phyloP scores from a whole-genome alignment of 352 stramenopile genomes.

The Plasmopara halstedii region DNA sequence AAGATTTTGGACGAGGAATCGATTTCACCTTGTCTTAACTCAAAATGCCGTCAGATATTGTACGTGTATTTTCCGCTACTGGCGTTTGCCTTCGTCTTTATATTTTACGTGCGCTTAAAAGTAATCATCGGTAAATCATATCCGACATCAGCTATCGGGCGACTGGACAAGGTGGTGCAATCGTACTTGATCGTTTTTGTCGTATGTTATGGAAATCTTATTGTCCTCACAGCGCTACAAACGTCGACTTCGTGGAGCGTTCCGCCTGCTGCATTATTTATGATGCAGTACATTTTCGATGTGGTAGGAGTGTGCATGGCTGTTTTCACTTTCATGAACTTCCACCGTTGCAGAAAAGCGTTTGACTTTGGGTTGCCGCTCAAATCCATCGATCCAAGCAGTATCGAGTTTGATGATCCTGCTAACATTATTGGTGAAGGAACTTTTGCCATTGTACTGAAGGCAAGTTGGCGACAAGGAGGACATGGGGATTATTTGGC shows the following conservation, averaged over 20 bases:
- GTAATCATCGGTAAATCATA: constrained; percentile 66
- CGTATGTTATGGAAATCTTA: constrained; percentile 66
- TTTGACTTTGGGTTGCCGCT: constrained; percentile 76
- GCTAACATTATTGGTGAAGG: constrained; percentile 75
- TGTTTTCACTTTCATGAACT: constrained; percentile 68
- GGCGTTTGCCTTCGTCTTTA: constrained; percentile 67
- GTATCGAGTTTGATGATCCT: constrained; percentile 73
- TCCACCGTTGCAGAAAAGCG: constrained; percentile 54
- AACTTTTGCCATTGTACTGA: constrained; percentile 70
- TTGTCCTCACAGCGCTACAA: constrained; percentile 48
- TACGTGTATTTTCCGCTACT: constrained; percentile 74
- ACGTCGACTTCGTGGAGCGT: constrained; percentile 20
- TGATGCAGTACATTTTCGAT: constrained; percentile 63
- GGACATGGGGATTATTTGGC: constrained; percentile 31
- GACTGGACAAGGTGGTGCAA: constrained; percentile 59
- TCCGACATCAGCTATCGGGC: constrained; percentile 51
- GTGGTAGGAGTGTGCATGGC: constrained; percentile 56
- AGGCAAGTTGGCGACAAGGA: constrained; percentile 61
- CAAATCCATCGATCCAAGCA: constrained; percentile 68
- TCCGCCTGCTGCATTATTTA: constrained; percentile 28
- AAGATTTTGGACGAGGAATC: constrained; percentile 28
- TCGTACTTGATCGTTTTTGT: constrained; percentile 68
- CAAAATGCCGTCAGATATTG: constrained; percentile 57
- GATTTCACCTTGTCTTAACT: constrained; percentile 57
- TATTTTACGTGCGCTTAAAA: constrained; percentile 75